Evolutionary conservation across 192 early-diverging fungal genomes (phyloP).

Genomic region (Pilaira anomala): DNA sequence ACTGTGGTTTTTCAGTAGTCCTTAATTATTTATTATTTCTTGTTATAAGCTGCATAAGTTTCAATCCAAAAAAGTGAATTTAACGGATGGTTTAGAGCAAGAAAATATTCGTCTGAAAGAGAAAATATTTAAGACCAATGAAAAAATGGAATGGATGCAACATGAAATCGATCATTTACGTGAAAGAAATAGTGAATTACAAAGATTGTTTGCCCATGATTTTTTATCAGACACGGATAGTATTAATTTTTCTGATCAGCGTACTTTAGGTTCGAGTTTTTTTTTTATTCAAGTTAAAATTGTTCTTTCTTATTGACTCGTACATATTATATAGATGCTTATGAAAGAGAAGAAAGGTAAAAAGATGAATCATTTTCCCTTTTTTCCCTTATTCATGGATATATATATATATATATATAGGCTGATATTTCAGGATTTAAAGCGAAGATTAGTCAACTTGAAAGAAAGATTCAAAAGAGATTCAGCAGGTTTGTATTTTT

Average conservation of each 20-base stretch:
- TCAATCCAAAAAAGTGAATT: conserved; percentile 17
- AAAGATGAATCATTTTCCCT: background rate
- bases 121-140: background rate
- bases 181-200: background rate
- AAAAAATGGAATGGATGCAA: conserved; percentile 5
- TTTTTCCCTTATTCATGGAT: background rate
- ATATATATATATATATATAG: background rate
- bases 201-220: background rate
- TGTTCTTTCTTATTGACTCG: background rate
- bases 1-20: no score
- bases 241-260: background rate
- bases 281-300: background rate
- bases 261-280: background rate
- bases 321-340: conserved; percentile 1
- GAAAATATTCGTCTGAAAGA: conserved; percentile 10
- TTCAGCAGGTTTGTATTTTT: conserved; percentile 8
- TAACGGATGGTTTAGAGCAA: conserved; percentile 5
- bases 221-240: background rate
- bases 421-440: background rate
- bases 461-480: conserved; percentile 8
- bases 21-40: background rate
- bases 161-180: background rate
- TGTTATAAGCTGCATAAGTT: conserved; percentile 14
- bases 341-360: conserved; percentile 20
- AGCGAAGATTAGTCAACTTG: background rate